Percentiles rank a stretch among this genome's conserved stretches.
These are phyloP conservation scores for Colletotrichum orbiculare DNA, from an alignment of 2,329 filamentous ascomycete species.

Conservation along the genomic window DNA sequence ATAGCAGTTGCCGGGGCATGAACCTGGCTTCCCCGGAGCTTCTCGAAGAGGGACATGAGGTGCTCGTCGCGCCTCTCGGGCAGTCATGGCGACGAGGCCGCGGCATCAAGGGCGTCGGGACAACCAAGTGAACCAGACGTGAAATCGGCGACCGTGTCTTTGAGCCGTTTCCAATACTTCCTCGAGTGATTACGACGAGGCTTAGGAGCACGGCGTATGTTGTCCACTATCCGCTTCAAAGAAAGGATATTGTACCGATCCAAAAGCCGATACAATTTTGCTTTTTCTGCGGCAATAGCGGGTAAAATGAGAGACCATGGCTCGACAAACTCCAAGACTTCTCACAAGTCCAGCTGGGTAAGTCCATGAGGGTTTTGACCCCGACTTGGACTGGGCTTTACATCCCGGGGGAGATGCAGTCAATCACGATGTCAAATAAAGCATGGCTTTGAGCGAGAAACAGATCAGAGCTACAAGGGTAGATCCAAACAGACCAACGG, in stretches of 20 bases:
- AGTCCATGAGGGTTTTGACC: conserved; percentile 4
- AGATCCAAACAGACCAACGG: no score
- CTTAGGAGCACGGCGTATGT: neutral
- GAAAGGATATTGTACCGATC: conserved; percentile 16
- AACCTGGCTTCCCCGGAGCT: conserved; percentile 4
- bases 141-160: neutral
- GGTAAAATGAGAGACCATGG: conserved; percentile 2
- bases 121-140: conserved; percentile 1
- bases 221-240: neutral
- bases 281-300: conserved; percentile 4
- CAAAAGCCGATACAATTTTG: conserved; percentile 4
- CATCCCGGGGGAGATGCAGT: conserved; percentile 19
- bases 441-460: conserved; percentile 10
- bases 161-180: conserved; percentile 10
- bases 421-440: conserved; percentile 22
- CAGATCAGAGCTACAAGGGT: conserved; percentile 25
- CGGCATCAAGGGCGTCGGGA: no score
- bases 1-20: conserved; percentile 16
- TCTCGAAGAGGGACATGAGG: neutral
- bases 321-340: conserved; percentile 2
- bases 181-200: neutral
- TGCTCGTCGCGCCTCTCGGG: neutral
- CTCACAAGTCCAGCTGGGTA: conserved; percentile 4
- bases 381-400: conserved; percentile 20
- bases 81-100: neutral